Percentiles rank a stretch among this genome's conserved stretches.
phyloP scores from a whole-genome alignment of 352 stramenopile genomes.

The Globisporangium emineosum region DNA sequence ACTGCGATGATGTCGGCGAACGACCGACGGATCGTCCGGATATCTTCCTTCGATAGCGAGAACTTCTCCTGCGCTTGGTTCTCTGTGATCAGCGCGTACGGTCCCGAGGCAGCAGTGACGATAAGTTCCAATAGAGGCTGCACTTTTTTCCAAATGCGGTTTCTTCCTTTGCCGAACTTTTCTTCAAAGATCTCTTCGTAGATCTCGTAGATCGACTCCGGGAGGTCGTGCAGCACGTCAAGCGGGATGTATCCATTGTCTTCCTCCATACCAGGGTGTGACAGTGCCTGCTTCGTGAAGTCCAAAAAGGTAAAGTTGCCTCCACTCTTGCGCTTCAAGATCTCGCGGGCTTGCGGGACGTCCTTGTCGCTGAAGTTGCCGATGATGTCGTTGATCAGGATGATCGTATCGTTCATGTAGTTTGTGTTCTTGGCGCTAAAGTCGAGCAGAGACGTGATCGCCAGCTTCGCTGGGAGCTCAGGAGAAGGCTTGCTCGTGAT shows the following conservation, averaged over 20 bases:
- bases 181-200: constrained; percentile 86
- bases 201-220: constrained; percentile 79
- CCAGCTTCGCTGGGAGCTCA: constrained; percentile 53
- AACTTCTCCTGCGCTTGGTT: constrained; percentile 60
- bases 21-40: constrained; percentile 64
- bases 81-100: constrained; percentile 74
- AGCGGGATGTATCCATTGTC: constrained; percentile 41
- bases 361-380: constrained; percentile 45
- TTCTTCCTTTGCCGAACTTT: constrained; percentile 77
- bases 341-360: constrained; percentile 34
- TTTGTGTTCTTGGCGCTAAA: constrained; percentile 62
- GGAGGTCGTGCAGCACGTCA: constrained; percentile 65
- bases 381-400: constrained; percentile 59
- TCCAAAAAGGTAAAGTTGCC: constrained; percentile 81
- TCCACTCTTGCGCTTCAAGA: constrained; percentile 65
- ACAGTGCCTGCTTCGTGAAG: constrained; percentile 76
- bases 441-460: constrained; percentile 67
- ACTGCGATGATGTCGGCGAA: constrained; percentile 77
- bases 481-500: constrained; percentile 67
- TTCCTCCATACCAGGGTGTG: constrained; percentile 64
- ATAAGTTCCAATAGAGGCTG: constrained; percentile 73
- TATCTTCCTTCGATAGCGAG: constrained; percentile 51
- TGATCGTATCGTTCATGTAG: constrained; percentile 54
- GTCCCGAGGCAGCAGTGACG: constrained; percentile 57
- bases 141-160: constrained; percentile 75